Evolutionary conservation across 2,329 filamentous ascomycete species (phyloP).

Genomic region (Neurospora sp.): DNA sequence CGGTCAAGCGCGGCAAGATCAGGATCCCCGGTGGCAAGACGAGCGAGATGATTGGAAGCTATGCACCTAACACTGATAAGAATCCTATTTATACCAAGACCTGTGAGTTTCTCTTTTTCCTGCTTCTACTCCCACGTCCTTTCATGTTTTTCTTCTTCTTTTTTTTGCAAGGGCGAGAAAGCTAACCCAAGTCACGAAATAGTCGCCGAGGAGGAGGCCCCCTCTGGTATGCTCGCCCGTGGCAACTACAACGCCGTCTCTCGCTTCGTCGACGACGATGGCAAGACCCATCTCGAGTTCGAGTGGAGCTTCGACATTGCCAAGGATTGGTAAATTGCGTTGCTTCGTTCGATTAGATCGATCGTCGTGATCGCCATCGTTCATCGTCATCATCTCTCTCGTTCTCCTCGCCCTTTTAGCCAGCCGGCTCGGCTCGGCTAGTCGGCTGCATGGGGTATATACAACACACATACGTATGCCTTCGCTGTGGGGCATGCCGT

Average conservation of each 20-base stretch:
- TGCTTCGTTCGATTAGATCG: not conserved
- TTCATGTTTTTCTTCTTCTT: not conserved
- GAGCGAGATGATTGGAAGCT: constrained; percentile 97
- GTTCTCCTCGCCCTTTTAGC: not conserved
- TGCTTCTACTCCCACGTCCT: not conserved
- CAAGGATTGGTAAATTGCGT: constrained; percentile 71
- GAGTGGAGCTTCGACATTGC: constrained; percentile 94
- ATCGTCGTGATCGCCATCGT: not conserved
- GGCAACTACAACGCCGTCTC: constrained; percentile 85
- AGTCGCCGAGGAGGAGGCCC: constrained; percentile 90
- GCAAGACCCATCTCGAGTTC: constrained; percentile 80
- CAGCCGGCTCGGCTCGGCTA: not conserved
- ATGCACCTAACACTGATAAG: constrained; percentile 83
- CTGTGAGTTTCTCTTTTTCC: constrained; percentile 52
- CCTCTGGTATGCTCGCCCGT: constrained; percentile 78
- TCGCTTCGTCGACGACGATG: constrained; percentile 91
- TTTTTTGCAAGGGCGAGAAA: not conserved
- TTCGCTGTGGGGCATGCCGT: not conserved
- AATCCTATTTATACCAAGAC: constrained; percentile 80
- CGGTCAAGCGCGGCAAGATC: constrained; percentile 82
- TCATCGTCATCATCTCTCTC: not conserved
- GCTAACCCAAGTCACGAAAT: constrained; percentile 5
- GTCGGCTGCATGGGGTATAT: not conserved
- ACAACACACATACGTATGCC: not conserved
- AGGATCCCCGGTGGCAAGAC: constrained; percentile 66